Evolutionary conservation across 1,139 yeast genomes (phyloP).

Genomic region (Candida sp.): DNA sequence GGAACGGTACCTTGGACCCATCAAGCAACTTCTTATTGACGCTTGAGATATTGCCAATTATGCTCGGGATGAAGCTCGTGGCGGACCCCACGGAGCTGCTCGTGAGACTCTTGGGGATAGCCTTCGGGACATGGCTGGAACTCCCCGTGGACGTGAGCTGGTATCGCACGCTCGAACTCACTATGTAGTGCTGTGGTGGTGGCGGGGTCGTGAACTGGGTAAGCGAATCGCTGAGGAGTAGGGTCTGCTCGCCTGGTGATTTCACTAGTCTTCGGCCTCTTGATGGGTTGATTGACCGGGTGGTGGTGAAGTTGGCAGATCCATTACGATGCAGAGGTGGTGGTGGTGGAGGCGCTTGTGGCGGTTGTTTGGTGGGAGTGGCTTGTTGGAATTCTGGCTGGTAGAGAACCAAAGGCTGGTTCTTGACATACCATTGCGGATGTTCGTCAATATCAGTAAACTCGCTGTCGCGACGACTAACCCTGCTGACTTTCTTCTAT

Average conservation of each 20-base stretch:
- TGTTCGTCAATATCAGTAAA: slow-evolving; percentile 15
- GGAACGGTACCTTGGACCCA: slow-evolving; percentile 43
- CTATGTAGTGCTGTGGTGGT: slow-evolving; percentile 12
- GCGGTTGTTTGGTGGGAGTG: not conserved
- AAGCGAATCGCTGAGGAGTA: slow-evolving; percentile 1
- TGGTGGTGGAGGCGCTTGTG: not conserved
- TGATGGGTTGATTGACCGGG: slow-evolving; percentile 8
- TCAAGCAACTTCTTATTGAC: slow-evolving; percentile 39
- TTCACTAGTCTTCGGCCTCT: slow-evolving; percentile 10
- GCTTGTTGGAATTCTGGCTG: slow-evolving; percentile 8
- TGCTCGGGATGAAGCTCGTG: slow-evolving; percentile 46
- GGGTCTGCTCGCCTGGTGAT: slow-evolving; percentile 6
- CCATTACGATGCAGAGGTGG: not conserved
- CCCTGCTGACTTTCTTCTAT: slow-evolving; percentile 14
- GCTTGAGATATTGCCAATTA: slow-evolving; percentile 45
- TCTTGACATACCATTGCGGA: slow-evolving; percentile 43
- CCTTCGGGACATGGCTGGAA: not conserved
- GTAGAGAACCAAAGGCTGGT: slow-evolving; percentile 18
- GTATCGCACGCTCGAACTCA: slow-evolving; percentile 5
- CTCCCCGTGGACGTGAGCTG: not conserved
- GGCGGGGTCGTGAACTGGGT: slow-evolving; percentile 9
- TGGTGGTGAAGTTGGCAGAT: not conserved
- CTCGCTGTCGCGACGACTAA: not conserved
- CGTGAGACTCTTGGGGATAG: slow-evolving; percentile 4
- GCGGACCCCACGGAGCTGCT: slow-evolving; percentile 16